Conservation (phyloP, 192 early-diverging fungal species). For the Kappamyces sp. region DNA sequence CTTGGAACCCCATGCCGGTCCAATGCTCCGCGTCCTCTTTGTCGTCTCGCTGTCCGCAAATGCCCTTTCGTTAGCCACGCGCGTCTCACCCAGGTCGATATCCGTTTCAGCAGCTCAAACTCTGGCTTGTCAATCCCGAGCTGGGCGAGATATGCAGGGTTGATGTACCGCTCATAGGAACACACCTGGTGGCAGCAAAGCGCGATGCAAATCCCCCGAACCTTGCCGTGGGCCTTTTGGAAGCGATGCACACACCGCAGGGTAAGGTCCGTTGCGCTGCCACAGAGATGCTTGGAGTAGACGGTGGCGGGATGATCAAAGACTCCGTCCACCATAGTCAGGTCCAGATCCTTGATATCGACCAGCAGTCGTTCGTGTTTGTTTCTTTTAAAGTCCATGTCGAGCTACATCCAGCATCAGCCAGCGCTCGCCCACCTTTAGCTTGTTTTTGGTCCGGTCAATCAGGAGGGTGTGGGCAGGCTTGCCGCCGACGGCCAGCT, state of each 20-base stretch:
- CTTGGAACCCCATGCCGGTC: slow-evolving; percentile 56
- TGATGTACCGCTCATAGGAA: slow-evolving; percentile 63
- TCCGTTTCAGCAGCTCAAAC: slow-evolving; percentile 58
- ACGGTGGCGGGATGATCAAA: slow-evolving; percentile 55
- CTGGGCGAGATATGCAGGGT: slow-evolving; percentile 55
- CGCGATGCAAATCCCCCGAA: slow-evolving; percentile 67
- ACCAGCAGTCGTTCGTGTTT: slow-evolving; percentile 52
- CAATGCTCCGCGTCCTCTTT: slow-evolving; percentile 48
- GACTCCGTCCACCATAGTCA: slow-evolving; percentile 38
- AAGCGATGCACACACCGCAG: slow-evolving; percentile 57
- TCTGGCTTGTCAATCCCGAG: slow-evolving; percentile 42
- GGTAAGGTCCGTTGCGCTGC: slow-evolving; percentile 81
- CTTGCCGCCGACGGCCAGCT: slow-evolving; percentile 32
- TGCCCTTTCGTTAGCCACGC: slow-evolving; percentile 20
- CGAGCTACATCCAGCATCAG: neutral
- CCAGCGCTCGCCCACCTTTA: neutral
- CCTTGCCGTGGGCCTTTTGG: slow-evolving; percentile 22
- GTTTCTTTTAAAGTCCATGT: slow-evolving; percentile 8
- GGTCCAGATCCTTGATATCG: slow-evolving; percentile 81
- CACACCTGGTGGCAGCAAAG: slow-evolving; percentile 87
- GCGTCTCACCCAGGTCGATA: slow-evolving; percentile 77
- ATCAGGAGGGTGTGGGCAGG: slow-evolving; percentile 55
- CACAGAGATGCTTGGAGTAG: slow-evolving; percentile 87
- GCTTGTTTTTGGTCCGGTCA: slow-evolving; percentile 70
- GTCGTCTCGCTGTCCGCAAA: slow-evolving; percentile 20